Evolutionary conservation across 176 grass and related monocot species (phyloP), one percentile per base, ranked within the genome.

Genomic region (Areca catechu): DNA sequence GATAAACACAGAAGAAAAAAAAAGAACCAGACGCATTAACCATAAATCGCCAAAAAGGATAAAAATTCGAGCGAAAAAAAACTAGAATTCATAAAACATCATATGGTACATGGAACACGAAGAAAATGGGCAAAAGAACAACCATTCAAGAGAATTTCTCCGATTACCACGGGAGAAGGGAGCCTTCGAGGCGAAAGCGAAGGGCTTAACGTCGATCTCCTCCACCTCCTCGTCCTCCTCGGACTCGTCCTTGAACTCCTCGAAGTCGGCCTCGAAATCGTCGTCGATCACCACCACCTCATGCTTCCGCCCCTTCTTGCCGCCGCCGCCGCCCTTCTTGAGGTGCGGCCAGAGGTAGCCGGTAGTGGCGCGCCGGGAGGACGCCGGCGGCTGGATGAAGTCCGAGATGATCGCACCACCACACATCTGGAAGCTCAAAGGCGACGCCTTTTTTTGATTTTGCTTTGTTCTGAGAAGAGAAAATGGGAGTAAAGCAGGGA

Each of bases 211-310:
- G 16, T 37, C 71, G 22, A 65, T 49, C 22, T 63, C 58, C 12
- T 23, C 65, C n/a, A n/a, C n/a, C 24, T 16, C 25, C 50, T 51
- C 62, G 20, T 27, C 48, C 21, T 51, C 62, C 48, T 50, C 60
- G 15, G 58, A 74, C 15, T 72, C 68, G 37, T 75, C 78, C 50
- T 82, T n/a, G 20, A 82, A 82, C 21, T 82, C 79, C 34, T 43
- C 37, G 53, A 82, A 76, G 50, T 76, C 79, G 19, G 79, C 67
- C 73, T 82, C 79, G 34, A 82, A 82, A 17, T 82, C 73, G 3
- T 71, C 60, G 5, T 70, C 57, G 20, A 23, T 47, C 21, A 62
- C 65, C 66, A 51, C 65, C 58, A 49, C 24, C 20, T 48, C 61
- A 22, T 25, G 29, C 22, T 18, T 76, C 25, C 10, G 56, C 0